A percentile compares a stretch with the other conserved stretches of the same genome.
phyloP scores from a whole-genome alignment of 352 stramenopile genomes.

The Pythium chondricola region DNA sequence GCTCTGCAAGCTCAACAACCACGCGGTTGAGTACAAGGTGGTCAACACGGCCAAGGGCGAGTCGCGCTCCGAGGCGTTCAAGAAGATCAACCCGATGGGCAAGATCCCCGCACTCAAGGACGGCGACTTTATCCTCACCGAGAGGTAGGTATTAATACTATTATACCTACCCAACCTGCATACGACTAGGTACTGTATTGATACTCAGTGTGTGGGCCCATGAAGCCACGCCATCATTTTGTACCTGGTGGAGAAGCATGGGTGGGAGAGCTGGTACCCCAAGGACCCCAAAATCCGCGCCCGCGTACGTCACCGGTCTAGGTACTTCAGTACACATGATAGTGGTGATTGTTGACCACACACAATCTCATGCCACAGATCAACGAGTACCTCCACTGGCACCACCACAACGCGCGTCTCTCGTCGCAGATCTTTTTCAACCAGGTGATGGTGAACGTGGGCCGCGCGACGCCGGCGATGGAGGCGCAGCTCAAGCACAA shows the following conservation, averaged over 20 bases:
- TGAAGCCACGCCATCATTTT: conserved; percentile 77
- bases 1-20: conserved; percentile 67
- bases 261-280: conserved; percentile 54
- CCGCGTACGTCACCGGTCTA: conserved; percentile 25
- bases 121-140: conserved; percentile 54
- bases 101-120: conserved; percentile 70
- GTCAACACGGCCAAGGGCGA: conserved; percentile 48
- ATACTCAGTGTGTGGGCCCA: too few relatives aligned
- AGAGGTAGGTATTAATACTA: conserved; percentile 28
- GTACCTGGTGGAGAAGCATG: conserved; percentile 63
- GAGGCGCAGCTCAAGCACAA: conserved; percentile 45
- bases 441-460: conserved; percentile 52
- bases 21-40: conserved; percentile 52
- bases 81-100: conserved; percentile 50
- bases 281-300: conserved; percentile 53
- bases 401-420: conserved; percentile 61
- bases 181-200: background rate
- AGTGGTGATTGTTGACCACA: too few relatives aligned
- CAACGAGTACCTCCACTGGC: conserved; percentile 77
- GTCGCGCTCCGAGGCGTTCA: conserved; percentile 39
- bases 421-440: conserved; percentile 63
- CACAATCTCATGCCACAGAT: too few relatives aligned
- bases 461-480: conserved; percentile 33
- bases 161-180: background rate
- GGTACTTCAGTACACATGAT: too few relatives aligned